These are phyloP conservation scores for Teunomyces pallodes DNA, from an alignment of 805 yeast genomes.

Conservation along the genomic window DNA sequence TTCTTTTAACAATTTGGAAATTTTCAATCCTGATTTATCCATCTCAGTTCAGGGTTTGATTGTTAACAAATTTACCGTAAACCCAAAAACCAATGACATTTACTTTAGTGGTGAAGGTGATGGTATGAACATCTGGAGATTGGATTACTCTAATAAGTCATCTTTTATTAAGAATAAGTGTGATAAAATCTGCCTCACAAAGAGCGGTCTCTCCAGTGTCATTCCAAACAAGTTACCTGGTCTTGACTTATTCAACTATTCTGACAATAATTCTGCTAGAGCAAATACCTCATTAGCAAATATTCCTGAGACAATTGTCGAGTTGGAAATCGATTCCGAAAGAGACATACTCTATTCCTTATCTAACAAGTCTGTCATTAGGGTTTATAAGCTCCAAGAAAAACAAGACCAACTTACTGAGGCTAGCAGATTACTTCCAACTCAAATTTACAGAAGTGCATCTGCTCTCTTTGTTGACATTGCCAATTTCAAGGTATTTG, in stretches of 20 bases:
- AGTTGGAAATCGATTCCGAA: slow-evolving; percentile 71
- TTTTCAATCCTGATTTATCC: slow-evolving; percentile 79
- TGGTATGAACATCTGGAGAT: slow-evolving; percentile 81
- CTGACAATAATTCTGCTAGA: slow-evolving; percentile 13
- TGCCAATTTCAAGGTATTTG: slow-evolving; percentile 48
- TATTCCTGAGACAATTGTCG: slow-evolving; percentile 57
- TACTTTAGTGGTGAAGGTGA: slow-evolving; percentile 82
- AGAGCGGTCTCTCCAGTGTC: slow-evolving; percentile 49
- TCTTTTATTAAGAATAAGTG: slow-evolving; percentile 86
- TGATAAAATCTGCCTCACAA: slow-evolving; percentile 76
- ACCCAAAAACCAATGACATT: slow-evolving; percentile 68
- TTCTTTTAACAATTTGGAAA: slow-evolving; percentile 49
- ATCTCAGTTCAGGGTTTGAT: slow-evolving; percentile 78
- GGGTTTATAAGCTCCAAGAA: slow-evolving; percentile 66
- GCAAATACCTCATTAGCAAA: slow-evolving; percentile 5
- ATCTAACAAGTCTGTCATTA: slow-evolving; percentile 75
- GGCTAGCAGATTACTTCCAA: slow-evolving; percentile 40
- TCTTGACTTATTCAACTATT: slow-evolving; percentile 27
- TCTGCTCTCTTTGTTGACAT: slow-evolving; percentile 56
- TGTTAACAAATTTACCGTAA: slow-evolving; percentile 59
- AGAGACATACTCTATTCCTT: slow-evolving; percentile 78
- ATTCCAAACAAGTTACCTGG: slow-evolving; percentile 37
- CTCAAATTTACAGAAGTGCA: slow-evolving; percentile 46
- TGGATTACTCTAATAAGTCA: slow-evolving; percentile 77
- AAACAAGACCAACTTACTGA: slow-evolving; percentile 39